Evolutionary conservation across 148 eudicot genomes (phyloP), one percentile per base, ranked within the genome.

Genomic region (Bassia scoparia): DNA sequence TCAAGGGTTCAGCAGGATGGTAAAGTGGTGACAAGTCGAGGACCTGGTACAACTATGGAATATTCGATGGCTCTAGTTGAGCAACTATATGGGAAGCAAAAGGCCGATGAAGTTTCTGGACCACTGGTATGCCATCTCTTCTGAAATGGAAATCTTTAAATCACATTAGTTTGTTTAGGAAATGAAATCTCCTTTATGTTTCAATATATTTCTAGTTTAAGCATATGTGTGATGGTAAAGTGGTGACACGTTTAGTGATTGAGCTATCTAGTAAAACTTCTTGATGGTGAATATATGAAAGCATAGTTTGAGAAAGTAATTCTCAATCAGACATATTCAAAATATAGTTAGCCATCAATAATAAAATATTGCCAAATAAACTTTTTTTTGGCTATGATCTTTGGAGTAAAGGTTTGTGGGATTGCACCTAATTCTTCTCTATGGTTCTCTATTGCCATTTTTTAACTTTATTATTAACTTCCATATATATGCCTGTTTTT

Each of bases 1-100:
- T 92, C 97, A 69, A 84, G 92, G 84, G 99, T 96, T 35, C 87
- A 92, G 81, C 85, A 86, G 79, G 99, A 96, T 83, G 99, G 90
- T 52, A 90, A 85, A 43, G 88, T 88, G 46, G 84, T 96, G 61
- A 96, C 99, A 41, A 96, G 99, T 78, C 96, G 99, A 68, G 99
- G 97, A 33, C 92, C 99, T 54, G 99, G 96, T 70, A 96, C 99
- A 35, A 69, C 96, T 12, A 80, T 96, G 86, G 97, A 96, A 82
- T 96, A 80, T 65, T 73, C 97, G 44, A 88, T 96, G 76, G 83
- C 87, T 17, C 81, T 96, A 60, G 91, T 96, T 52, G 94, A 89
- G 71, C 86, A 85, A 53, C 78, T 96, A 71, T 87, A 61, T 78
- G 99, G 99, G 65, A 90, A 88, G 74, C 86, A 92, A 23, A 96